Evolutionary conservation across 1,139 yeast genomes (phyloP).

Genomic region (Nakaseomyces sp.): DNA sequence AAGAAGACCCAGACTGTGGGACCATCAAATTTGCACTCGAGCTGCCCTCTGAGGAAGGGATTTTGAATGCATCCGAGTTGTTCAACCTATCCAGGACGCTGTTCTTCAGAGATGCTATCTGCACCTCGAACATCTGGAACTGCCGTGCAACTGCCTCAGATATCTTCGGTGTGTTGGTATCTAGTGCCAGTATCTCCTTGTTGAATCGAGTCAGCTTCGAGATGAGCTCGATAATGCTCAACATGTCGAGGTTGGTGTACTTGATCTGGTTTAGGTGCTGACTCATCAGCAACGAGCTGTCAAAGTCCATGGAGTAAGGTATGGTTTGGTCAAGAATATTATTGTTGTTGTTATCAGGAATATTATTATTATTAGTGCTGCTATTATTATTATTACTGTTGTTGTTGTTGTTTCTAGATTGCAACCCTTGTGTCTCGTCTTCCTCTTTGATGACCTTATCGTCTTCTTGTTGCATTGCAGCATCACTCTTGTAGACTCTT

Average conservation of each 20-base stretch:
- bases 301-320: neutral
- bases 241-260: constrained; percentile 6
- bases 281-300: neutral
- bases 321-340: neutral
- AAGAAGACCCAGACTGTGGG: no score
- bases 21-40: no score
- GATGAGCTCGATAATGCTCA: neutral
- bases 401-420: neutral
- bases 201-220: neutral
- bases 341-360: constrained; percentile 4
- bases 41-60: no score
- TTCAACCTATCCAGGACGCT: neutral
- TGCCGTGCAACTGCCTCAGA: neutral
- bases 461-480: no score
- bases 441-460: no score
- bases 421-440: no score
- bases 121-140: constrained; percentile 1
- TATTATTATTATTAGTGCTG: constrained; percentile 6
- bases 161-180: neutral
- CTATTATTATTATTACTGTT: no score
- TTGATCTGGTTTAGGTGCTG: constrained; percentile 9
- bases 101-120: neutral
- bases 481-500: neutral
- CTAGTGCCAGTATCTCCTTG: neutral
- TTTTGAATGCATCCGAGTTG: neutral